Conservation (phyloP, 148 eudicot species). For the Cornus suecica region DNA sequence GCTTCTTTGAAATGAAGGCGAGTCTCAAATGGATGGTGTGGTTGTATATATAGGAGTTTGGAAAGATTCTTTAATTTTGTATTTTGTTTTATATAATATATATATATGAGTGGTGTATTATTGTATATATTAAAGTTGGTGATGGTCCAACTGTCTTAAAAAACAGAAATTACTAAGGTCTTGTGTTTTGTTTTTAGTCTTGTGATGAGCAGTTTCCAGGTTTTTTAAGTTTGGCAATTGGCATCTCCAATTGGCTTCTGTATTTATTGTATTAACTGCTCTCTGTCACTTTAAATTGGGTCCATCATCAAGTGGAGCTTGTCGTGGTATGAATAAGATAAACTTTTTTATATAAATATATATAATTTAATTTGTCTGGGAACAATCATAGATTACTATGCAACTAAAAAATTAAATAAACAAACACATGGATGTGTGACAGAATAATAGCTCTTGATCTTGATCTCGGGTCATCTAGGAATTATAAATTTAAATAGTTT, state of each 20-base stretch:
- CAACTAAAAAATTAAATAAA: too few species aligned
- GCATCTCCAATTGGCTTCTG: background rate
- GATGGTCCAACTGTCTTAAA: constrained; percentile 14
- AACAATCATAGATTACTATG: too few species aligned
- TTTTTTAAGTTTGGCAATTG: constrained; percentile 6
- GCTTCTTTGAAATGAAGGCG: background rate
- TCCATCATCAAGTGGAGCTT: background rate
- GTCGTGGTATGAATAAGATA: too few species aligned
- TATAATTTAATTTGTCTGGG: too few species aligned
- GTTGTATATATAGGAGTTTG: constrained; percentile 4
- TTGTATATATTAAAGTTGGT: background rate
- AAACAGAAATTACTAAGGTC: background rate
- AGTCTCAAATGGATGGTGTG: background rate
- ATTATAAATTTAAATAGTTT: too few species aligned
- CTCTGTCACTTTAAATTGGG: background rate
- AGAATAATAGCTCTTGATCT: too few species aligned
- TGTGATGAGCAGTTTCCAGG: constrained; percentile 1
- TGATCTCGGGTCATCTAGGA: too few species aligned
- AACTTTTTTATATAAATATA: too few species aligned
- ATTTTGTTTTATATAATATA: background rate
- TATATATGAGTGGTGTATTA: background rate
- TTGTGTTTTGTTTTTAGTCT: constrained; percentile 2
- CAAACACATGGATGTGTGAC: too few species aligned
- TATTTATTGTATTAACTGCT: background rate
- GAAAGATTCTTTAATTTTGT: background rate